A percentile compares a stretch with the other conserved stretches of the same genome.
phyloP scores from a whole-genome alignment of 371 early-diverging fungal genomes.

The Racocetra persica region DNA sequence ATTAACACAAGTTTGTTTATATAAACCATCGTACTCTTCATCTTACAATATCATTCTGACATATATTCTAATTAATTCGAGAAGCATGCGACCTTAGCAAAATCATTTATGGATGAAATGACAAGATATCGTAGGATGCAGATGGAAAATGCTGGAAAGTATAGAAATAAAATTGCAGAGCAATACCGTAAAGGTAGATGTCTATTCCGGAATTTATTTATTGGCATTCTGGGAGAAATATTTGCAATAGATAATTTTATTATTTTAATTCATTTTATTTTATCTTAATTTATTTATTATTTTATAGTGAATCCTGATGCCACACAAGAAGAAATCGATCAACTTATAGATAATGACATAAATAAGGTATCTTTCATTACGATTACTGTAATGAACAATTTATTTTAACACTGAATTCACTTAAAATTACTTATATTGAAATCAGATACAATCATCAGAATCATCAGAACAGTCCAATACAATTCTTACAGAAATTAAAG shows the following conservation, averaged over 20 bases:
- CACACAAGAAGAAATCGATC: constrained; percentile 17
- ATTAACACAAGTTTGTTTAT: not conserved
- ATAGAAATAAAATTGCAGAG: constrained; percentile 9
- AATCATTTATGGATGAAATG: constrained; percentile 35
- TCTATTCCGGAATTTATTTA: not conserved
- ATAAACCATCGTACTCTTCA: too few species aligned
- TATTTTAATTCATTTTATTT: too few species aligned
- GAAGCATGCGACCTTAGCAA: constrained; percentile 25
- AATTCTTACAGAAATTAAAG: constrained; percentile 3
- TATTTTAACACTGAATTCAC: not conserved
- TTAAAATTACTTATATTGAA: not conserved
- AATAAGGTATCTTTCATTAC: not conserved
- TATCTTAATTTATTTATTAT: not conserved
- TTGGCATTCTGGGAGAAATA: not conserved
- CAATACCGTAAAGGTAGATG: not conserved
- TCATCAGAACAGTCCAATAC: not conserved
- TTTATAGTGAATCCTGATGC: constrained; percentile 28
- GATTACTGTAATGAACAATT: not conserved
- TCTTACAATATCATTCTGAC: not conserved
- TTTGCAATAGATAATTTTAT: too few species aligned
- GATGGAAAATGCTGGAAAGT: constrained; percentile 24
- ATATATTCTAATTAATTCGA: not conserved
- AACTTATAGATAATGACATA: constrained; percentile 1
- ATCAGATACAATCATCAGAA: not conserved
- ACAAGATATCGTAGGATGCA: constrained; percentile 23